Percentiles rank a stretch among this genome's conserved stretches.
Conservation (phyloP, 225 moss, liverwort and hornwort species). For the Sphagnum tenellum region DNA sequence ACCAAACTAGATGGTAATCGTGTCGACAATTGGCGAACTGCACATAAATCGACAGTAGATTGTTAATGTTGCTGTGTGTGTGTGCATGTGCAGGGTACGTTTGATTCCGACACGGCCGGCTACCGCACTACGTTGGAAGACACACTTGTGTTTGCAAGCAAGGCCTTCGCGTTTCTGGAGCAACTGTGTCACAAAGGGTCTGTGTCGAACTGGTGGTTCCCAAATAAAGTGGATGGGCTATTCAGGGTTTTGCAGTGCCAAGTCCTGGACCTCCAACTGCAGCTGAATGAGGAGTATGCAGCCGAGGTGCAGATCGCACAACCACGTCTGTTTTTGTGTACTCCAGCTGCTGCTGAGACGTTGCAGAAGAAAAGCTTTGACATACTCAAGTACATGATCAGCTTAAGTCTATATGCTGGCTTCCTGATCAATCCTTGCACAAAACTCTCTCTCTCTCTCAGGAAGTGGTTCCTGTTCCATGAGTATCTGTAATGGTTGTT, state of each 20-base stretch:
- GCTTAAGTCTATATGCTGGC: no score
- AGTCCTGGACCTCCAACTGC: constrained; percentile 7
- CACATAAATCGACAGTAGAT: no score
- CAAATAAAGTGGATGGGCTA: constrained; percentile 13
- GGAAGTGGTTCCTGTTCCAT: no score
- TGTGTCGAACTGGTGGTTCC: constrained; percentile 6
- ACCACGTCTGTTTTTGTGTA: no score
- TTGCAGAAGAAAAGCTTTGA: no score
- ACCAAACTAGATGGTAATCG: no score
- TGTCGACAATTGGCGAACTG: no score
- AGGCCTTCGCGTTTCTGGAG: constrained; percentile 5
- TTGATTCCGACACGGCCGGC: not conserved
- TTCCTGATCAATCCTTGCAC: no score
- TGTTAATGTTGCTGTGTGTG: no score
- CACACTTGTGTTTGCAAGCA: not conserved
- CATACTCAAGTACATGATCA: no score
- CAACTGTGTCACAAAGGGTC: constrained; percentile 4
- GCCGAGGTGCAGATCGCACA: constrained; percentile 1
- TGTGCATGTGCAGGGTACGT: not conserved
- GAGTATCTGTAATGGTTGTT: no score
- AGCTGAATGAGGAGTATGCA: constrained; percentile 4
- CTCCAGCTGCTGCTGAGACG: no score
- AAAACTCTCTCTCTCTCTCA: not conserved
- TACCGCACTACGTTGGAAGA: not conserved
- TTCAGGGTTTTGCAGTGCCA: constrained; percentile 13